These are phyloP conservation scores for Cryptococcus sp. DNA, from an alignment of 1,284 basidiomycete genomes.

Conservation along the genomic window DNA sequence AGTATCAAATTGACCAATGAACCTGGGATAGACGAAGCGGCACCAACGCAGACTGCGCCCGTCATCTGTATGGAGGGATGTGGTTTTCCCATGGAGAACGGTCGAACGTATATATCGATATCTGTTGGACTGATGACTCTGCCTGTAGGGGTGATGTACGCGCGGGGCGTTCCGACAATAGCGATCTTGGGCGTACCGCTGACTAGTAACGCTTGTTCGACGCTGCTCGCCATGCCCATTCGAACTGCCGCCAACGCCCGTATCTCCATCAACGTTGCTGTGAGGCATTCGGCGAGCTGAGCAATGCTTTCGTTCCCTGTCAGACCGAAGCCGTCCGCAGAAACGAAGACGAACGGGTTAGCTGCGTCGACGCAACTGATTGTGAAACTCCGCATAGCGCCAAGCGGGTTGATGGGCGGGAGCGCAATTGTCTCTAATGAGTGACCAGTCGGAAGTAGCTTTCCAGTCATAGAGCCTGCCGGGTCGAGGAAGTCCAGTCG, in stretches of 20 bases:
- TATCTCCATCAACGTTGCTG: constrained; percentile 60
- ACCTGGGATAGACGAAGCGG: constrained; percentile 61
- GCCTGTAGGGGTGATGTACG: constrained; percentile 21
- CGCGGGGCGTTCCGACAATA: constrained; percentile 56
- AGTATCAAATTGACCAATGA: constrained; percentile 61
- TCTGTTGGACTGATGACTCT: constrained; percentile 37
- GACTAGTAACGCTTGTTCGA: constrained; percentile 55
- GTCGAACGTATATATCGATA: constrained; percentile 63
- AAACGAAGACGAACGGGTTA: too few relatives aligned
- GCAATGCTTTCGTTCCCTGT: too few relatives aligned
- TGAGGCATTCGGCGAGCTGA: constrained; percentile 37
- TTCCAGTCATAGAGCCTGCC: constrained; percentile 63
- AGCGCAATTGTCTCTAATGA: too few relatives aligned
- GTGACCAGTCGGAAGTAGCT: too few relatives aligned
- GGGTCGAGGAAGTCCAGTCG: constrained; percentile 68
- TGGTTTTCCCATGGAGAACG: constrained; percentile 70
- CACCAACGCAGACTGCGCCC: constrained; percentile 68
- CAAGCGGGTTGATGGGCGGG: too few relatives aligned
- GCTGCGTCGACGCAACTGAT: too few relatives aligned
- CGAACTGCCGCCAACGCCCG: constrained; percentile 61
- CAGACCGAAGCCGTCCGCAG: too few relatives aligned
- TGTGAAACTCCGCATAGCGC: too few relatives aligned
- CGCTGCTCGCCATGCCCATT: constrained; percentile 67
- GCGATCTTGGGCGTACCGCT: constrained; percentile 67
- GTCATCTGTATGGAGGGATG: constrained; percentile 76